Base-by-base conservation (phyloP, 306 rosid genomes). In the Arachis stenosperma region DNA sequence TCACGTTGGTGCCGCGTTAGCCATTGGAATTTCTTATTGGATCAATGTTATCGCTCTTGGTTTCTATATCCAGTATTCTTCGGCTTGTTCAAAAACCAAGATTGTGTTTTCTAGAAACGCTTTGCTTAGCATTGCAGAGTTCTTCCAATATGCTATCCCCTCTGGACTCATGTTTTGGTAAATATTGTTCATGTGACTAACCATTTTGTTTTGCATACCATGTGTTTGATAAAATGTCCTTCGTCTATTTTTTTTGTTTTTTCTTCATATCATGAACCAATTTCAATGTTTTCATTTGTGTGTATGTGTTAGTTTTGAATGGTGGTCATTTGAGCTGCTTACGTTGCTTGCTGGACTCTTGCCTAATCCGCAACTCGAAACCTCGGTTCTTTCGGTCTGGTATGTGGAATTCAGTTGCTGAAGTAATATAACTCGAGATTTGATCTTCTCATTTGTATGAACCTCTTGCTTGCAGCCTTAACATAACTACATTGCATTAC, bases 261-360 rank as follows among this genome's bases (percentile, higher is more conserved):
- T 53, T 51, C 65, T 2, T 2, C 8, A n/a, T 9, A 41, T 40
- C 3, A 42, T 13, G 14, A 66, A 10, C 9, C 42, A 39, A 51
- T 39, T 60, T 52, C 37, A 3, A 36, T 61, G 15, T 54, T 33
- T 33, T 63, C 5, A 3, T 14, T 44, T 61, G 5, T 14, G 8
- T 8, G 27, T 22, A 1, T 22, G 27, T 22, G 27, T 22, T 22
- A 77, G 96, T 60, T 83, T 90, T 65, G 91, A 90, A 75, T 88
- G 89, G 89, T 86, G 90, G 91, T 83, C 96, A n/a, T 90, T 77
- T 67, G 96, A 90, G 79, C 46, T 90, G 13, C 87, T 90, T 53
- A 73, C 81, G 4, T 67, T 90, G 22, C 86, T 90, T 5, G 90
- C 89, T 1, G 97, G 97, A 53, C 42, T 84, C 71, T 67, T 90